phyloP scores from a whole-genome alignment of 169 alveolate species.

The Plasmodium gaboni region DNA sequence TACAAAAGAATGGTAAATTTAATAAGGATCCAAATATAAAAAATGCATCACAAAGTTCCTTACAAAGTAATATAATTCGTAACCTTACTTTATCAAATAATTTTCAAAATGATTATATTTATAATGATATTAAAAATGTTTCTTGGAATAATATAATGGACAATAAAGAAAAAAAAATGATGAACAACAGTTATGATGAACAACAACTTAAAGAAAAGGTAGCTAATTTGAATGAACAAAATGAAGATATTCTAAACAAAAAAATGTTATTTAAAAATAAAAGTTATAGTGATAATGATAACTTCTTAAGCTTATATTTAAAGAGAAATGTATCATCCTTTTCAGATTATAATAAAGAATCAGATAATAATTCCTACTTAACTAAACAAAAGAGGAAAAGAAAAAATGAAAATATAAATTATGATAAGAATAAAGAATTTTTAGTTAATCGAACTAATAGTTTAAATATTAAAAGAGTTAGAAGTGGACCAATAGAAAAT shows the following conservation, averaged over 20 bases:
- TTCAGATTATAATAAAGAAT: conserved; percentile 38
- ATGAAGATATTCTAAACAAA: neutral
- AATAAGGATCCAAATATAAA: neutral
- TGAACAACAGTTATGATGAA: neutral
- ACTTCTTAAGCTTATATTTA: conserved; percentile 11
- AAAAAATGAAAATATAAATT: neutral
- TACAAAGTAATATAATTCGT: neutral
- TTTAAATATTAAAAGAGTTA: conserved; percentile 18
- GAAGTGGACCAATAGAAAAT: neutral
- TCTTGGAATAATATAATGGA: conserved; percentile 2
- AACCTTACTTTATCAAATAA: neutral
- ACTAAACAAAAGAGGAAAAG: conserved; percentile 4
- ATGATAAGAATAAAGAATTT: conserved; percentile 25
- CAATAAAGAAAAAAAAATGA: neutral
- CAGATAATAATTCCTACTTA: neutral
- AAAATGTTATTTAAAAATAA: conserved; percentile 27
- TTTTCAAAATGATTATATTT: neutral
- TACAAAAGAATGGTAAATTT: conserved; percentile 7
- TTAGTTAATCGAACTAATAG: conserved; percentile 48
- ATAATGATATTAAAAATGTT: neutral
- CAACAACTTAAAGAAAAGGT: neutral
- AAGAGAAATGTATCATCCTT: conserved; percentile 23
- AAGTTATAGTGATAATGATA: conserved; percentile 48
- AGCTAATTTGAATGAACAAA: too few species aligned
- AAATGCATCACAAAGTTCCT: neutral